Evolutionary conservation across 106 monocot genomes (phyloP).

Genomic region (Platanthera zijinensis): DNA sequence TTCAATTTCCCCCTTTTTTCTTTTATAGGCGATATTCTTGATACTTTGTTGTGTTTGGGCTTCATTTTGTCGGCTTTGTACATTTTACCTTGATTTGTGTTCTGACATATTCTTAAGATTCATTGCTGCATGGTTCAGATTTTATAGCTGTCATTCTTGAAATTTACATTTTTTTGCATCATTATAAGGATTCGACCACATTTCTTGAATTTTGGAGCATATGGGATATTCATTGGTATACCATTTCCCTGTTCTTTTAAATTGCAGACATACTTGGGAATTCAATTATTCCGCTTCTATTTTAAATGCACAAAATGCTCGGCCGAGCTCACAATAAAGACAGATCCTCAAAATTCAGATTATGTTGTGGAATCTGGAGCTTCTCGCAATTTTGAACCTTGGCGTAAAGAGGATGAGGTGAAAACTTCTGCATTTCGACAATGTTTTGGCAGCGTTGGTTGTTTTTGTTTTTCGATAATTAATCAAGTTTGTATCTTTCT

Average conservation of each 20-base stretch:
- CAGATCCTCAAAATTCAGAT: slow-evolving; percentile 88
- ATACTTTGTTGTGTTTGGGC: neutral
- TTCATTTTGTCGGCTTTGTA: too few species aligned
- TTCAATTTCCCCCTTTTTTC: neutral
- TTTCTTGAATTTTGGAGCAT: neutral
- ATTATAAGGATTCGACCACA: neutral
- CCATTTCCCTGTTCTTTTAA: neutral
- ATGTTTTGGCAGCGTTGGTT: neutral
- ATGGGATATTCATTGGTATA: neutral
- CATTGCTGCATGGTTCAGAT: neutral
- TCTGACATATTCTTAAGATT: neutral
- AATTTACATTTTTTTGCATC: neutral
- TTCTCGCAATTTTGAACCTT: slow-evolving; percentile 91
- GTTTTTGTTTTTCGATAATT: neutral
- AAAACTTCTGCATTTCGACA: neutral
- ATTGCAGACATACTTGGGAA: slow-evolving; percentile 87
- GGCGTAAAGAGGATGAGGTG: slow-evolving; percentile 83
- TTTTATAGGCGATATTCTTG: neutral
- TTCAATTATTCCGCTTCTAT: slow-evolving; percentile 90
- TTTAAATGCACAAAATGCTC: slow-evolving; percentile 92
- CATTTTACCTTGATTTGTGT: too few species aligned
- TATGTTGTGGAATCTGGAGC: slow-evolving; percentile 95
- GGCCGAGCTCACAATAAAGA: slow-evolving; percentile 76
- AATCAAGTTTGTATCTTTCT: neutral
- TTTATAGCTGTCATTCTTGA: neutral